Conservation (phyloP, 2,329 filamentous ascomycete species). For the Claviceps monticola region DNA sequence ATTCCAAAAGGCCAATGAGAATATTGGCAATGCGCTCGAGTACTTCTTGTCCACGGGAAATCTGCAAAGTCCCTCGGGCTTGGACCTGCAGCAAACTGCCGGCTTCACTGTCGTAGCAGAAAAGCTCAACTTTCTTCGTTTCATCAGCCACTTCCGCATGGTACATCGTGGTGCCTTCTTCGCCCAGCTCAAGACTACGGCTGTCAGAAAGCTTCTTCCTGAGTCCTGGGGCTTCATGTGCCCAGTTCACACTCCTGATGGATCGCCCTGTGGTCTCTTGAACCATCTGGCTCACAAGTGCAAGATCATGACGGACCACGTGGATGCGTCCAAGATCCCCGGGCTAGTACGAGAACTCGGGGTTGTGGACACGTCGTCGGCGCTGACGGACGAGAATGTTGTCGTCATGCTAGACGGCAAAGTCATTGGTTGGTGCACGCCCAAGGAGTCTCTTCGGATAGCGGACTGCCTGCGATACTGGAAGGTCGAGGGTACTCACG, state of each 20-base stretch:
- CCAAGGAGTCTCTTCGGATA: slow-evolving; percentile 67
- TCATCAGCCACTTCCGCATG: slow-evolving; percentile 98
- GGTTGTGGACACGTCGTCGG: slow-evolving; percentile 60
- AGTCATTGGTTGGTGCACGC: slow-evolving; percentile 81
- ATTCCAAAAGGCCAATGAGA: slow-evolving; percentile 72
- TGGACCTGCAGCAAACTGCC: slow-evolving; percentile 88
- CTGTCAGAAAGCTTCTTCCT: slow-evolving; percentile 84
- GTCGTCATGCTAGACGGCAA: slow-evolving; percentile 82
- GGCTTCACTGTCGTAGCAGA: slow-evolving; percentile 95
- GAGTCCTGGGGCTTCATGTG: slow-evolving; percentile 98
- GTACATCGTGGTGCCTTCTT: slow-evolving; percentile 98
- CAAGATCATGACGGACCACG: slow-evolving; percentile 62
- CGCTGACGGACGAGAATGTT: slow-evolving; percentile 69
- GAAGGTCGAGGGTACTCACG: slow-evolving; percentile 81
- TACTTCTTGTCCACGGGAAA: slow-evolving; percentile 97
- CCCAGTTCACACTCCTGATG: slow-evolving; percentile 94
- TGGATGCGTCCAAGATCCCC: slow-evolving; percentile 64
- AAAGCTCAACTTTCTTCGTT: slow-evolving; percentile 97
- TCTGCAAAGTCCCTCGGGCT: slow-evolving; percentile 73
- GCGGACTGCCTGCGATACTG: slow-evolving; percentile 81
- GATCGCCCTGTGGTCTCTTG: slow-evolving; percentile 81
- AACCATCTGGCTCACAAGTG: slow-evolving; percentile 96
- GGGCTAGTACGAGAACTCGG: slow-evolving; percentile 66
- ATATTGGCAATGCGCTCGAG: slow-evolving; percentile 73
- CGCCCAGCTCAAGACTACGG: slow-evolving; percentile 91